A percentile compares a stretch with the other conserved stretches of the same genome.
Conservation (phyloP, 2,329 filamentous ascomycete species). For the Acrocalymma vagum region DNA sequence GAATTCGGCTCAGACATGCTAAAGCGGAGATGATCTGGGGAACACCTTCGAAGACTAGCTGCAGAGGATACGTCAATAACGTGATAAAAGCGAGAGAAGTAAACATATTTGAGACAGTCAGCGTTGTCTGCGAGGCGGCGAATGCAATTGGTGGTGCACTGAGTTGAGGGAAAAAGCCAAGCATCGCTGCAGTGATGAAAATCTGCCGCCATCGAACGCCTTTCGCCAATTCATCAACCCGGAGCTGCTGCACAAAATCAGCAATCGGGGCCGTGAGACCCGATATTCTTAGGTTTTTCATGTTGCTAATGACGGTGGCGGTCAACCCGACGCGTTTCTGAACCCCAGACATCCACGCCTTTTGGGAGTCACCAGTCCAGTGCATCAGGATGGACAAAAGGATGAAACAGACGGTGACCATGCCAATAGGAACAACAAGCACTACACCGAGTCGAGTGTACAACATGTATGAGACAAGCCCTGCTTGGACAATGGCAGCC, state of each 20-base stretch:
- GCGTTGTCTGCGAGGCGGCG: not conserved
- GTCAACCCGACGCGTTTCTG: slow-evolving; percentile 34
- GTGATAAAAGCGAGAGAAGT: slow-evolving; percentile 11
- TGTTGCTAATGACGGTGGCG: slow-evolving; percentile 38
- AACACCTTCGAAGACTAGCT: slow-evolving; percentile 6
- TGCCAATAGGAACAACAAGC: slow-evolving; percentile 23
- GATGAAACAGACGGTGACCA: slow-evolving; percentile 24
- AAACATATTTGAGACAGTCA: slow-evolving; percentile 12
- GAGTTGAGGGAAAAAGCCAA: slow-evolving; percentile 6
- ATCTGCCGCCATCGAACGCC: slow-evolving; percentile 9
- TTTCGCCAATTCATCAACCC: slow-evolving; percentile 41
- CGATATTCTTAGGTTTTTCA: slow-evolving; percentile 51
- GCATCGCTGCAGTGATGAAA: slow-evolving; percentile 6
- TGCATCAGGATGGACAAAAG: slow-evolving; percentile 24
- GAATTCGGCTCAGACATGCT: slow-evolving; percentile 13
- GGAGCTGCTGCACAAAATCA: slow-evolving; percentile 40
- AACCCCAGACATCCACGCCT: slow-evolving; percentile 30
- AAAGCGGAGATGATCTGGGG: slow-evolving; percentile 10
- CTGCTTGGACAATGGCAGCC: slow-evolving; percentile 18
- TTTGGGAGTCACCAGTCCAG: slow-evolving; percentile 28
- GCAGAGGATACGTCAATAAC: slow-evolving; percentile 9
- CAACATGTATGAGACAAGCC: slow-evolving; percentile 16
- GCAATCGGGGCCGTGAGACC: slow-evolving; percentile 42
- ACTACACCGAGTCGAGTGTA: slow-evolving; percentile 27
- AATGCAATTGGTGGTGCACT: slow-evolving; percentile 9